A percentile compares a stretch with the other conserved stretches of the same genome.
Evolutionary conservation across 2,329 filamentous ascomycete genomes (phyloP).

Genomic region (Aspergillus piperis): DNA sequence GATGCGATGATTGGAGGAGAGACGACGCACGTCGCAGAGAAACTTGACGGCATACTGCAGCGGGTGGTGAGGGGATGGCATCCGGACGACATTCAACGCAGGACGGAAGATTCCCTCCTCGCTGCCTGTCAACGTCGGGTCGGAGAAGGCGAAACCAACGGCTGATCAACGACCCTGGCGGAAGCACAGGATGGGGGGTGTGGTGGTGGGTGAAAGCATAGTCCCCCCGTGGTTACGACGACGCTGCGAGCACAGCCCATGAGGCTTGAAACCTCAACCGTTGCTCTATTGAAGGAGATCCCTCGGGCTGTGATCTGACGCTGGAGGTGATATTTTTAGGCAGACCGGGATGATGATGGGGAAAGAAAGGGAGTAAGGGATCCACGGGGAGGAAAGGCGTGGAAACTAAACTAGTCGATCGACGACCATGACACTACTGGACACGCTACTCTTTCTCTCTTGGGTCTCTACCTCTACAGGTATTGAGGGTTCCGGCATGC

Average conservation of each 20-base stretch:
- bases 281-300: not conserved
- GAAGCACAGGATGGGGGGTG: not conserved
- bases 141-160: not conserved
- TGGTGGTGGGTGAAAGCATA: not conserved
- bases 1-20: slow-evolving; percentile 11
- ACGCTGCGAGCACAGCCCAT: not conserved
- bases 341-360: not conserved
- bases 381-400: not conserved
- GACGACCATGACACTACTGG: not conserved
- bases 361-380: not conserved
- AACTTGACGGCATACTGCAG: slow-evolving; percentile 8
- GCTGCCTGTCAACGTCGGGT: slow-evolving; percentile 3
- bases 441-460: not conserved
- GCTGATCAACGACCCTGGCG: not conserved
- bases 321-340: not conserved
- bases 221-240: not conserved
- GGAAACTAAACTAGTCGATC: not conserved
- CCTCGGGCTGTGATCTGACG: not conserved
- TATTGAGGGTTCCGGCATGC: too few relatives aligned
- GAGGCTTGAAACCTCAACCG: not conserved
- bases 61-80: not conserved
- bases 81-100: not conserved
- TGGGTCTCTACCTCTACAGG: too few relatives aligned
- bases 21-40: slow-evolving; percentile 8
- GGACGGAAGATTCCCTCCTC: not conserved